These are phyloP conservation scores for Psidium friedrichsthalianum DNA, from an alignment of 345 rosid genomes.

Conservation along the genomic window DNA sequence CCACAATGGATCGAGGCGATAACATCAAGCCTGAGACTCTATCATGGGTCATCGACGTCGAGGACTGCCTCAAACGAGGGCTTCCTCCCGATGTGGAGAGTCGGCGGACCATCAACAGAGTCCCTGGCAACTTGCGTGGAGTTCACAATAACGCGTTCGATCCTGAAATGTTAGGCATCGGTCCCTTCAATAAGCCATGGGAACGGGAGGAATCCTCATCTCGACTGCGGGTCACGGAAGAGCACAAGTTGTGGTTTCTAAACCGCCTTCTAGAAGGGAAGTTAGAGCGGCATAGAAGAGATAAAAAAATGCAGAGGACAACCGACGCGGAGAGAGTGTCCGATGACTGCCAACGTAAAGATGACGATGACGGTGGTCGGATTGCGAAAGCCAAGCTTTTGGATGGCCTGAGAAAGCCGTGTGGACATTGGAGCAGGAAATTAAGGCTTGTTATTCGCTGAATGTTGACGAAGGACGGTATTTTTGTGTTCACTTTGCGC, in stretches of 20 bases:
- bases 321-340: background rate
- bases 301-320: background rate
- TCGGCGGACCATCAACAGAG: background rate
- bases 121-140: background rate
- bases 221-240: background rate
- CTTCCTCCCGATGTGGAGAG: background rate
- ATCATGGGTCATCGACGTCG: background rate
- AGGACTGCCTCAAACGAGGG: background rate
- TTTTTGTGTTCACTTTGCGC: background rate
- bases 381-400: background rate
- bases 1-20: background rate
- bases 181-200: background rate
- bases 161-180: background rate
- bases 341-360: background rate
- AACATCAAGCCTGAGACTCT: background rate
- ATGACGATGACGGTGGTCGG: background rate
- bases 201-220: no score
- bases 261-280: background rate
- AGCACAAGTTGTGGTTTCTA: conserved; percentile 4
- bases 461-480: background rate
- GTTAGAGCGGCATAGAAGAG: background rate
- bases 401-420: background rate
- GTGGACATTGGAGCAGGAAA: background rate
- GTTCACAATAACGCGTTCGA: background rate
- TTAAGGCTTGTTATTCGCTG: background rate